Percentiles rank a stretch among this genome's conserved stretches.
phyloP scores from a whole-genome alignment of 352 stramenopile genomes.

The Phytophthora multivora region DNA sequence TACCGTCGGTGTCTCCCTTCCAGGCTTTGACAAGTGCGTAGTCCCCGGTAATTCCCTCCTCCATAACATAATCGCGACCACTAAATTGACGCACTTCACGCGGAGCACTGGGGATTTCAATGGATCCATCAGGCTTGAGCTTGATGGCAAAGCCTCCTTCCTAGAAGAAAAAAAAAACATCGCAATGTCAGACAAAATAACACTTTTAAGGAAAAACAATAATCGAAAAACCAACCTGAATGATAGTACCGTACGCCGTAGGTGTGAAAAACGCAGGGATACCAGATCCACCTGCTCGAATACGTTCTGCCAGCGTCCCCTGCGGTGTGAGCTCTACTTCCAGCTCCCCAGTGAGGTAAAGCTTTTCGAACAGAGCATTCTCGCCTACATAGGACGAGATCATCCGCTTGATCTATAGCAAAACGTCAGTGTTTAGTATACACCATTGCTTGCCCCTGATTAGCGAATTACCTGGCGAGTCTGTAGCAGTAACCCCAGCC shows the following conservation, averaged over 20 bases:
- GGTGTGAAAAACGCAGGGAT: slow-evolving; percentile 98
- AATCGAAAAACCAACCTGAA: slow-evolving; percentile 50
- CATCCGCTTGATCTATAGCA: slow-evolving; percentile 92
- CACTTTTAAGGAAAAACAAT: not conserved
- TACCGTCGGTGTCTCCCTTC: slow-evolving; percentile 96
- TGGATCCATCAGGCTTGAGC: slow-evolving; percentile 68
- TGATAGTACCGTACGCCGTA: slow-evolving; percentile 93
- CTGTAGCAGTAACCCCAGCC: slow-evolving; percentile 93
- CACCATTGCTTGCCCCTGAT: no score
- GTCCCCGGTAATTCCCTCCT: slow-evolving; percentile 94
- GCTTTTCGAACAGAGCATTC: slow-evolving; percentile 94
- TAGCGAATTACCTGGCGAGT: slow-evolving; percentile 71
- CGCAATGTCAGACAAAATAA: not conserved
- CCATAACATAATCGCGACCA: slow-evolving; percentile 95
- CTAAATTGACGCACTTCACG: slow-evolving; percentile 80
- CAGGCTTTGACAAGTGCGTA: slow-evolving; percentile 96
- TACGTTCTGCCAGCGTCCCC: slow-evolving; percentile 93
- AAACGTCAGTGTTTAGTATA: not conserved
- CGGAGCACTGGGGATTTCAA: slow-evolving; percentile 67
- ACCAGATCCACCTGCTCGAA: slow-evolving; percentile 92
- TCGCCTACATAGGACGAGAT: slow-evolving; percentile 97
- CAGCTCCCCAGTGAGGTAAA: slow-evolving; percentile 91
- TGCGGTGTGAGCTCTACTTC: slow-evolving; percentile 98
- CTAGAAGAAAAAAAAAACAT: slow-evolving; percentile 8
- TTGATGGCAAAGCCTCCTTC: slow-evolving; percentile 84